Conservation (phyloP, 2,329 filamentous ascomycete species). For the Verticillium albo-atrum region DNA sequence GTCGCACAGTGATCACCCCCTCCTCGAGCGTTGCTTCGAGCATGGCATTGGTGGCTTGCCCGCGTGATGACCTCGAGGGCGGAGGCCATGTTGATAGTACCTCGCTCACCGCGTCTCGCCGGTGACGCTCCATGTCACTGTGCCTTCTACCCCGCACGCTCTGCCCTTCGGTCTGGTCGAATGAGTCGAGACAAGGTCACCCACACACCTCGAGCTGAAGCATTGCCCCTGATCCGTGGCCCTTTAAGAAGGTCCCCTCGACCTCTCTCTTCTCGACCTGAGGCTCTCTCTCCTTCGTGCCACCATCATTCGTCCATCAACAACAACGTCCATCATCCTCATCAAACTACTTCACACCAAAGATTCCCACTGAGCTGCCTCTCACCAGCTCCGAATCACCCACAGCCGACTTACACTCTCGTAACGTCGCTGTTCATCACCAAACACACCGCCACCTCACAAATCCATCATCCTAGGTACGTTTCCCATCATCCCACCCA, state of each 20-base stretch:
- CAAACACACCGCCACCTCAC: not conserved
- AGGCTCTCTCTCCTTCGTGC: not conserved
- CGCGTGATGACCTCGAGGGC: constrained; percentile 10
- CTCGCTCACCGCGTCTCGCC: not conserved
- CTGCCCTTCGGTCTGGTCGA: not conserved
- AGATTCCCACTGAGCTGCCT: not conserved
- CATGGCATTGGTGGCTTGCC: constrained; percentile 6
- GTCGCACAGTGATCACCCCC: not conserved
- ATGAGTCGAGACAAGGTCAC: not conserved
- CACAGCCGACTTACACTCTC: not conserved
- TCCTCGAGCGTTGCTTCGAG: not conserved
- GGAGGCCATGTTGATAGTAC: not conserved
- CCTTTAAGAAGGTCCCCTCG: constrained; percentile 8
- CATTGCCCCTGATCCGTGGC: constrained; percentile 7
- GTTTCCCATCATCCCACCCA: not conserved
- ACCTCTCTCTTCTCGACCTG: not conserved
- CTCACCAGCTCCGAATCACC: not conserved
- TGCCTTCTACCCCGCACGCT: constrained; percentile 12
- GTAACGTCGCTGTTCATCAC: not conserved
- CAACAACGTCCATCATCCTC: not conserved
- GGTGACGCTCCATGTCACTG: not conserved
- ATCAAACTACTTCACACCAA: not conserved
- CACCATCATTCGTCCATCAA: not conserved
- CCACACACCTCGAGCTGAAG: constrained; percentile 1
- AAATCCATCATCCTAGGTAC: not conserved